Base-by-base conservation (phyloP, 2,329 filamentous ascomycete genomes). In the Leptographium galeiforme region DNA sequence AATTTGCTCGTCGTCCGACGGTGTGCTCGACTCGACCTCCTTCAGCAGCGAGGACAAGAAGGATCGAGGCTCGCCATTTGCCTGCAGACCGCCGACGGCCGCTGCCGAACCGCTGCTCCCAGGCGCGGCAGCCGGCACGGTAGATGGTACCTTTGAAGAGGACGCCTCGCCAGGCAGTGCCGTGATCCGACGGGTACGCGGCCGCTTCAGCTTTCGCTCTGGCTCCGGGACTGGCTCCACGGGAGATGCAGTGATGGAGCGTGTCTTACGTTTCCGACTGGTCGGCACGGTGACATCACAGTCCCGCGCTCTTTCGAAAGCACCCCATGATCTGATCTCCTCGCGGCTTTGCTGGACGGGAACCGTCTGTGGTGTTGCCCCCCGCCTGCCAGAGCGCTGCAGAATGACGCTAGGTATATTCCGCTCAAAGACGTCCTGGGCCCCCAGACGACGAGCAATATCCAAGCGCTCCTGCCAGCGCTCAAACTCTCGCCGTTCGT, bases 31-130 rank as follows among this genome's bases (percentile, higher is more conserved):
- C 57, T 95, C 89, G 1, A 97, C 88, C 66, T 97, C 91, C 64
- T 87, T 89, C 50, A 97, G 71, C 8, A 97, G 72, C 0, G 89
- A 91, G 30, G 89, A 87, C 8, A 97, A 74, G 63, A 97, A 91
- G 7, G 87, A 90, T 8, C 89, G 87, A 8, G 77, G 79, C 33
- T 73, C 76, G 41, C 71, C 66, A 11, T 36, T 12, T 4, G 43
- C 11, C 33, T 45, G 40, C 6, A 13, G 43, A 7, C 19, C 30
- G 12, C 43, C 47, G 12, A 18, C 6, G 45, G 36, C 36, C 25
- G 51, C 25, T 8, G 16, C 12, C 16, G 43, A 45, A 19, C 8
- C 40, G 44, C 36, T 18, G 50, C 30, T 38, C 30, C 38, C 38
- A 6, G 43, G 30, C 43, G 25, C 25, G 13, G 16, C 13, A 45